These are phyloP conservation scores for Fragaria iinumae DNA, from an alignment of 306 rosid species.

Conservation along the genomic window DNA sequence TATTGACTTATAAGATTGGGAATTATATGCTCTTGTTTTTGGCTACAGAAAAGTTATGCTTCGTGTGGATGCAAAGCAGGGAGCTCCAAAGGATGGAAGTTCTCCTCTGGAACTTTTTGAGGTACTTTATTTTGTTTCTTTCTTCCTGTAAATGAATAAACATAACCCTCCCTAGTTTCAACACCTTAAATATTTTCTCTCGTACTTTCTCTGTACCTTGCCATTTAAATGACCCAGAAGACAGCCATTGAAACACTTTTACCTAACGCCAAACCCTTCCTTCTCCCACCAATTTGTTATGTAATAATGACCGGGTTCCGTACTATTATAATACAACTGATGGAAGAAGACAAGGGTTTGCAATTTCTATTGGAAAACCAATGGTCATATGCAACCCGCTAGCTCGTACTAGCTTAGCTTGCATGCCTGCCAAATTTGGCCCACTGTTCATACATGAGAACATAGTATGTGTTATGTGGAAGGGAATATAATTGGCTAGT, in stretches of 20 bases:
- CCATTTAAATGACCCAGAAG: background rate
- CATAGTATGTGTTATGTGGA: background rate
- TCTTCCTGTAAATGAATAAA: background rate
- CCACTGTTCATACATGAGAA: background rate
- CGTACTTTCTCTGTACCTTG: background rate
- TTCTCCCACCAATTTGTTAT: background rate
- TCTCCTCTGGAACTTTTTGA: slow-evolving; percentile 85
- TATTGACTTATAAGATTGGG: background rate
- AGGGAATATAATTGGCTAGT: background rate
- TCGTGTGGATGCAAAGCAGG: slow-evolving; percentile 96
- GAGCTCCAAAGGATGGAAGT: slow-evolving; percentile 90
- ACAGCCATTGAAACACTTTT: background rate
- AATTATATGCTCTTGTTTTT: slow-evolving; percentile 12
- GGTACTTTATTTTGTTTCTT: slow-evolving; percentile 38
- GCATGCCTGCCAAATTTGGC: background rate
- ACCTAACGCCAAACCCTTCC: background rate
- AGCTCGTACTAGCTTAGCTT: background rate
- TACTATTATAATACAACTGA: background rate
- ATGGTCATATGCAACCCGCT: background rate
- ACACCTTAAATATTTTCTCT: background rate
- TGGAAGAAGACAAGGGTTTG: background rate
- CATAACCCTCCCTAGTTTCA: background rate
- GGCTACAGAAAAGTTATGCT: slow-evolving; percentile 81
- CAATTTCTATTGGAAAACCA: background rate
- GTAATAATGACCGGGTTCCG: background rate